Base-by-base conservation (phyloP, 202 grass and related monocot genomes). In the Setaria viridis region DNA sequence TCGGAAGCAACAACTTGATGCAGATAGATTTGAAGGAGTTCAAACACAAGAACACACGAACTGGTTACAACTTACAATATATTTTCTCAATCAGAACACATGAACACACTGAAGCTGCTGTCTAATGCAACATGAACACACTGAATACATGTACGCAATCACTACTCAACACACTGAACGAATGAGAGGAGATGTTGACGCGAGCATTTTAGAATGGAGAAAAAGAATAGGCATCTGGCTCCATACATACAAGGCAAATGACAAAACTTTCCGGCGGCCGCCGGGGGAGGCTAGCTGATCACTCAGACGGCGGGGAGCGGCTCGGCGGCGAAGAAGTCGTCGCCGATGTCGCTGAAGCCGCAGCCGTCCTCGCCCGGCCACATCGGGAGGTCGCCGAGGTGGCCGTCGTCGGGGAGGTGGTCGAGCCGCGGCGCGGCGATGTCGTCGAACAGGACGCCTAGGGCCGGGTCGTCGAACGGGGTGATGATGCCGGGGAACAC, bases 381-480 rank as follows among this genome's bases (percentile, higher is more conserved):
- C 16, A 58, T 25, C 2, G 77, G 85, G 6, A 85, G 73, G 9
- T 81, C 50, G 16, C 80, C 72, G 3, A 92, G 67, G 39, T 92
- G 71, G 33, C 15, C 1, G 49, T 65, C n/a, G 19, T 67, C 72
- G 17, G 17, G 9, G 47, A 3, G 21, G 59, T 62, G 10, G 59
- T 29, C n/a, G 10, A 62, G 25, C 59, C 4, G 25, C 25, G 59
- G 59, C 59, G 4, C 59, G 11, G 29, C 21, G 25, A 5, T 11
- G 25, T 13, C 49, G 12, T 80, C 74, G 63, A 84, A 66, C 3
- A 51, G 1, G 6, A 77, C 4, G 8, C 13, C 3, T 0, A 56
- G 32, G 11, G 57, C 54, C 1, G 83, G 62, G 49, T 76, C 72
- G 72, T n/a, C 75, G 53, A 84, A 76, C 0, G 45, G 57, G 34